A percentile compares a stretch with the other conserved stretches of the same genome.
These are phyloP conservation scores for Dicorynia guianensis DNA, from an alignment of 306 rosid genomes.

Conservation along the genomic window DNA sequence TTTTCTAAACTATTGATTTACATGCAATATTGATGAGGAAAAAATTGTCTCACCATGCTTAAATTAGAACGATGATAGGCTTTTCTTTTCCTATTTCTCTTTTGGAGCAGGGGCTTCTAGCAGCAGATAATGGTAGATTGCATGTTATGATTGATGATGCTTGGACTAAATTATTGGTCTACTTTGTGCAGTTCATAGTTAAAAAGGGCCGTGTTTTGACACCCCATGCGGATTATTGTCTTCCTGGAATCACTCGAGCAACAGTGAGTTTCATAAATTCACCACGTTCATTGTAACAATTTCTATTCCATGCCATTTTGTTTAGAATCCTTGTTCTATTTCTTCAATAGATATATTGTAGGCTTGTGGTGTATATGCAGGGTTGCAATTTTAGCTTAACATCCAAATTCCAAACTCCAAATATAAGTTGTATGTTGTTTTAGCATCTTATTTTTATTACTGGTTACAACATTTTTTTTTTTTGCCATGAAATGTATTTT, in stretches of 20 bases:
- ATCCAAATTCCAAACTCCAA: background rate
- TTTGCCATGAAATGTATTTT: background rate
- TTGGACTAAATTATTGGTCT: slow-evolving; percentile 14
- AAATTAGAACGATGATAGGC: slow-evolving; percentile 2
- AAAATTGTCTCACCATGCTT: background rate
- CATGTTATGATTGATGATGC: slow-evolving; percentile 13
- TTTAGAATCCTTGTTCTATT: background rate
- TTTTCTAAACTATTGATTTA: background rate
- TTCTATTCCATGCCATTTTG: background rate
- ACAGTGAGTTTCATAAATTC: slow-evolving; percentile 57
- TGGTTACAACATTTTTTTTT: background rate
- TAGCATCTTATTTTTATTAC: background rate
- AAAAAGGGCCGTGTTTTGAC: slow-evolving; percentile 77
- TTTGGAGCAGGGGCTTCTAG: background rate
- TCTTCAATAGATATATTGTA: background rate
- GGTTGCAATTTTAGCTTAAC: background rate
- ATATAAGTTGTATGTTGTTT: background rate
- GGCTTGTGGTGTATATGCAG: background rate
- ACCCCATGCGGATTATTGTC: slow-evolving; percentile 90
- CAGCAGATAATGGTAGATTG: slow-evolving; percentile 4
- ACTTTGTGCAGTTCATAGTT: slow-evolving; percentile 70
- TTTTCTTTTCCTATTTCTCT: background rate
- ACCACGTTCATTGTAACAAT: slow-evolving; percentile 6
- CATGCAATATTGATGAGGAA: background rate
- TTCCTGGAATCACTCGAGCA: slow-evolving; percentile 88